These are phyloP conservation scores for Aureococcus anophagefferens DNA, from an alignment of 108 stramenopile genomes.

Conservation along the genomic window DNA sequence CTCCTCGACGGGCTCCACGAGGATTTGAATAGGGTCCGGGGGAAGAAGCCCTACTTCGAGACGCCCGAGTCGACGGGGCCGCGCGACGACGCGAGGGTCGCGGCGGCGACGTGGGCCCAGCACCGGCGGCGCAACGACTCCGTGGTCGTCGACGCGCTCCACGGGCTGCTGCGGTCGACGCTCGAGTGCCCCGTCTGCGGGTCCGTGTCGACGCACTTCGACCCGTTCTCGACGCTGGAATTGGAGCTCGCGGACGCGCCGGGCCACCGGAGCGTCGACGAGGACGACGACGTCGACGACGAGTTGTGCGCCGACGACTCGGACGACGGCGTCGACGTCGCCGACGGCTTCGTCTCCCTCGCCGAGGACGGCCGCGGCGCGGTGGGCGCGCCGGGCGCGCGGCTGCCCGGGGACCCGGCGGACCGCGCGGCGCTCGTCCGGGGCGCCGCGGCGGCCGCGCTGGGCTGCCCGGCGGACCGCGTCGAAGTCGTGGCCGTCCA, in stretches of 20 bases:
- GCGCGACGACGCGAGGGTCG: background rate
- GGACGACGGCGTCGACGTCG: background rate
- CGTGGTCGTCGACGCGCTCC: constrained; percentile 63
- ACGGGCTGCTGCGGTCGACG: constrained; percentile 68
- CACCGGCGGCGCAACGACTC: constrained; percentile 58
- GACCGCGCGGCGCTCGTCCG: too few relatives aligned
- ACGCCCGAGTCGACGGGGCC: background rate
- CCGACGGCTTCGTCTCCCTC: too few relatives aligned
- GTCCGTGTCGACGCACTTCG: background rate
- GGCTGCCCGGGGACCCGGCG: too few relatives aligned
- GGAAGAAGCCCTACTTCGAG: constrained; percentile 23
- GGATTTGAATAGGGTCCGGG: constrained; percentile 9
- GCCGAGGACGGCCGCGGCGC: too few relatives aligned
- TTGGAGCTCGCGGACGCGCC: background rate
- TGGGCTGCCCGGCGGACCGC: too few relatives aligned
- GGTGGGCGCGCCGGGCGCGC: too few relatives aligned
- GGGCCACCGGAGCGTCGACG: background rate
- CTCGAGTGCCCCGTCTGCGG: background rate
- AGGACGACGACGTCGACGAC: background rate
- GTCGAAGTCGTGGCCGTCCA: too few relatives aligned
- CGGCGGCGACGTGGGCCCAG: constrained; percentile 47
- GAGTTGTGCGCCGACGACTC: background rate
- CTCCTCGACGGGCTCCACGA: background rate
- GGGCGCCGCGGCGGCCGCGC: too few relatives aligned
- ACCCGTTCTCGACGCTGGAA: background rate